Percentiles rank a stretch among this genome's conserved stretches.
These are phyloP conservation scores for Phlegmacium glaucopus DNA, from an alignment of 768 basidiomycete species.

Conservation along the genomic window DNA sequence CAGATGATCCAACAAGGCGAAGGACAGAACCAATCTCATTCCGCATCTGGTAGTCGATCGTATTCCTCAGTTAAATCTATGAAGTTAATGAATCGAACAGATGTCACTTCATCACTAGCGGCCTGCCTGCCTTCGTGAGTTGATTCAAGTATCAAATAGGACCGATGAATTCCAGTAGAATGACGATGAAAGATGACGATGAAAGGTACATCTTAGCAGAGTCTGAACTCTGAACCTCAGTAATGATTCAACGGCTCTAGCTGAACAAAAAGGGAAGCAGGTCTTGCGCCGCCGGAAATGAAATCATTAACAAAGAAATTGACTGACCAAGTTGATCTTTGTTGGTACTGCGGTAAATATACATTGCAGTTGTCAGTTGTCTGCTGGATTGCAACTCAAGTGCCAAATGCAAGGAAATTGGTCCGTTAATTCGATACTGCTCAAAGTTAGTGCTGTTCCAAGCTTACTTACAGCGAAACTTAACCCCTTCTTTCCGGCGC, in stretches of 20 bases:
- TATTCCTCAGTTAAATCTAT: not conserved
- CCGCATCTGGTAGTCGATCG: conserved; percentile 2
- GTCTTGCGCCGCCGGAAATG: too few relatives aligned
- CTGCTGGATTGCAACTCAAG: not conserved
- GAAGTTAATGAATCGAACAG: not conserved
- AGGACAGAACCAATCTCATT: not conserved
- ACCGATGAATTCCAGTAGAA: not conserved
- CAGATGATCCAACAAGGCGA: not conserved
- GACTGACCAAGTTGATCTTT: not conserved
- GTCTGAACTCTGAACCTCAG: not conserved
- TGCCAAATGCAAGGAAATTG: conserved; percentile 6
- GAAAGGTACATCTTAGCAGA: not conserved
- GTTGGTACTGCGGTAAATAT: conserved; percentile 1
- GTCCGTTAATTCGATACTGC: conserved; percentile 10
- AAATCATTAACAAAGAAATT: not conserved
- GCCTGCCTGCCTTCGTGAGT: conserved; percentile 3
- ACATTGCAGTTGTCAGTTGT: not conserved
- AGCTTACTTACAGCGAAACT: not conserved
- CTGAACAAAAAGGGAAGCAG: too few relatives aligned
- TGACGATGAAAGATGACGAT: not conserved
- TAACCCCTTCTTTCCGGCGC: not conserved
- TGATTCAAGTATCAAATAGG: not conserved
- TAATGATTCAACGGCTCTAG: too few relatives aligned
- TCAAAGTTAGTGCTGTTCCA: conserved; percentile 3
- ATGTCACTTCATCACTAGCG: conserved; percentile 5